phyloP scores from a whole-genome alignment of 208 protist genomes.

The Angomonas desouzai region DNA sequence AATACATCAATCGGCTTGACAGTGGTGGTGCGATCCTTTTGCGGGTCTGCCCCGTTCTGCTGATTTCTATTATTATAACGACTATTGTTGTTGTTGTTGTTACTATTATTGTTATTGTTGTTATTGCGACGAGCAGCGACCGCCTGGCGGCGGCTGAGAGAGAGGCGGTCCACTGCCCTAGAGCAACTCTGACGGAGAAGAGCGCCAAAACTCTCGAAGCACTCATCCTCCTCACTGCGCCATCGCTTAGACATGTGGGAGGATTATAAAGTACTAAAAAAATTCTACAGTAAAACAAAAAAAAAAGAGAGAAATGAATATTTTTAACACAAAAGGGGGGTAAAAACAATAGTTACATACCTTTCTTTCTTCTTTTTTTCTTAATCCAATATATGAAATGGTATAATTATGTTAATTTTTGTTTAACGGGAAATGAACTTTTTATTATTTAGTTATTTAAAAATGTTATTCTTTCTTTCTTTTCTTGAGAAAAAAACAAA shows the following conservation, averaged over 20 bases:
- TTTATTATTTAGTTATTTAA: constrained; percentile 9
- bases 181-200: constrained; percentile 70
- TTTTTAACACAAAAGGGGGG: too few species aligned
- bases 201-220: constrained; percentile 55
- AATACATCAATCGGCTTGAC: constrained; percentile 69
- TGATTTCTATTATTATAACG: constrained; percentile 13
- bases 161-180: constrained; percentile 64
- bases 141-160: background rate
- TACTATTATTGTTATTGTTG: constrained; percentile 12
- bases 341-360: too few species aligned
- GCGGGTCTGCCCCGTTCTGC: too few species aligned
- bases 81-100: constrained; percentile 1
- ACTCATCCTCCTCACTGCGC: constrained; percentile 45
- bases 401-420: background rate
- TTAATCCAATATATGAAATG: constrained; percentile 4
- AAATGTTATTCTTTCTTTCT: constrained; percentile 8
- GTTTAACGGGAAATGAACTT: background rate
- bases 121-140: background rate
- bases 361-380: too few species aligned
- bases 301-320: background rate
- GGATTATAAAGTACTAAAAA: too few species aligned
- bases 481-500: constrained; percentile 14
- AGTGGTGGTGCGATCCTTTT: constrained; percentile 1
- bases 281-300: background rate
- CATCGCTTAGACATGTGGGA: constrained; percentile 39